These are phyloP conservation scores for Proliferodiscus dingleyae DNA, from an alignment of 2,329 filamentous ascomycete genomes.

Conservation along the genomic window DNA sequence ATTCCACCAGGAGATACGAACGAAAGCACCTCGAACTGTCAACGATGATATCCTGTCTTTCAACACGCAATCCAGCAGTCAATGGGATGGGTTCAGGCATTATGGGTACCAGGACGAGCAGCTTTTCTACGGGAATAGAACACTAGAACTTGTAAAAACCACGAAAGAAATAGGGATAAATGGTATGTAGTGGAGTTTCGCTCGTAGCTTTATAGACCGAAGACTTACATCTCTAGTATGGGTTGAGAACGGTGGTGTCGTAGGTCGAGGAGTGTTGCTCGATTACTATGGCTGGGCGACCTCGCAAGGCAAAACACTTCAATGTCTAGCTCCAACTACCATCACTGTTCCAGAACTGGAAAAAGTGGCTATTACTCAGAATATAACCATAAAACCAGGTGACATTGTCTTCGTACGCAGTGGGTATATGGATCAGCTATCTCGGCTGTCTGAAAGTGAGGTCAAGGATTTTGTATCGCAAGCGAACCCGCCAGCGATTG, in stretches of 20 bases:
- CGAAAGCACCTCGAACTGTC: conserved; percentile 26
- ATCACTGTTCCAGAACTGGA: conserved; percentile 2
- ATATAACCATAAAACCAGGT: conserved; percentile 32
- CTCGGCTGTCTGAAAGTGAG: conserved; percentile 27
- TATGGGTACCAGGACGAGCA: not conserved
- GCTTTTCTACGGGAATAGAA: not conserved
- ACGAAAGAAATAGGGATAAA: not conserved
- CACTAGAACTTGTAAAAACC: too few relatives aligned
- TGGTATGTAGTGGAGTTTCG: not conserved
- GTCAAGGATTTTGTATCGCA: not conserved
- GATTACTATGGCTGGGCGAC: conserved; percentile 42
- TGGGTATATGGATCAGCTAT: conserved; percentile 38
- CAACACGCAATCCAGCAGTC: conserved; percentile 51
- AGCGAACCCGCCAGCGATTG: conserved; percentile 30
- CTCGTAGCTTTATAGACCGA: conserved; percentile 17
- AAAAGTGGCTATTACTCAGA: not conserved
- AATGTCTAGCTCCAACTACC: not conserved
- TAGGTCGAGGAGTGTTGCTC: conserved; percentile 47
- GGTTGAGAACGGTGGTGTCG: conserved; percentile 37
- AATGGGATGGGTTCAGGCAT: conserved; percentile 49
- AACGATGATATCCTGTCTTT: conserved; percentile 57
- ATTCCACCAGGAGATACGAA: conserved; percentile 23
- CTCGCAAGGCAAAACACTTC: conserved; percentile 28
- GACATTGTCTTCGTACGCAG: conserved; percentile 45
- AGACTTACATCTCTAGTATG: not conserved